Conservation (phyloP, 1,284 basidiomycete species). For the Boletus mariae region DNA sequence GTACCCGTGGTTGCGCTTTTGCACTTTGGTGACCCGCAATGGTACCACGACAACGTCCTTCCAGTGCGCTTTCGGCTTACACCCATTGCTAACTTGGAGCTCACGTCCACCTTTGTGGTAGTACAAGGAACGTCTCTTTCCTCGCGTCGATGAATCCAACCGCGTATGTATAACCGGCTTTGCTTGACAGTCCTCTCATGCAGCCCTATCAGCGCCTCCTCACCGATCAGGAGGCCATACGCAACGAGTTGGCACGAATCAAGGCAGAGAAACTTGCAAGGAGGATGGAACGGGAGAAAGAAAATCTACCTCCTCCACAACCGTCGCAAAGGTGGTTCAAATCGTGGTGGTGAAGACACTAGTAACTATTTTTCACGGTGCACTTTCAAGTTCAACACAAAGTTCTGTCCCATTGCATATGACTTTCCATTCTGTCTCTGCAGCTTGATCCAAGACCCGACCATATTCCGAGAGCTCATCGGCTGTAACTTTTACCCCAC, state of each 20-base stretch:
- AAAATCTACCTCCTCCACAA: constrained; percentile 22
- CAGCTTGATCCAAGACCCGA: constrained; percentile 36
- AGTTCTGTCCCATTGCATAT: constrained; percentile 38
- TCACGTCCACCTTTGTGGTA: constrained; percentile 26
- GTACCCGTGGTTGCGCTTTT: constrained; percentile 82
- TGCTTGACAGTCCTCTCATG: constrained; percentile 6
- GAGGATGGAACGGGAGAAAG: constrained; percentile 38
- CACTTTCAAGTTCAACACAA: constrained; percentile 17
- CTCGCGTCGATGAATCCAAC: constrained; percentile 52
- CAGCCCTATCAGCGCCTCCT: constrained; percentile 50
- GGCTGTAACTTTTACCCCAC: constrained; percentile 50
- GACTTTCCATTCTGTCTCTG: constrained; percentile 34
- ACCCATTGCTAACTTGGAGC: not conserved
- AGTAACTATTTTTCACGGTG: not conserved
- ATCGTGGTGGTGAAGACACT: constrained; percentile 24
- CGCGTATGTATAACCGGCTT: constrained; percentile 39
- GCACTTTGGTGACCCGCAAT: constrained; percentile 87
- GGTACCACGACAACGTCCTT: constrained; percentile 78
- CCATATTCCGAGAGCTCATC: constrained; percentile 50
- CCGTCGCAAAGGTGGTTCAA: constrained; percentile 29
- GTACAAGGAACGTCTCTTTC: constrained; percentile 74
- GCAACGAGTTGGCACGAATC: constrained; percentile 66
- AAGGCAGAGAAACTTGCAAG: constrained; percentile 58
- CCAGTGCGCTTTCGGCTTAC: constrained; percentile 53
- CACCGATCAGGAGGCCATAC: constrained; percentile 57